Percentiles rank a stretch among this genome's conserved stretches.
These are phyloP conservation scores for Simmondsia chinensis DNA, from an alignment of 148 eudicot genomes.

Conservation along the genomic window DNA sequence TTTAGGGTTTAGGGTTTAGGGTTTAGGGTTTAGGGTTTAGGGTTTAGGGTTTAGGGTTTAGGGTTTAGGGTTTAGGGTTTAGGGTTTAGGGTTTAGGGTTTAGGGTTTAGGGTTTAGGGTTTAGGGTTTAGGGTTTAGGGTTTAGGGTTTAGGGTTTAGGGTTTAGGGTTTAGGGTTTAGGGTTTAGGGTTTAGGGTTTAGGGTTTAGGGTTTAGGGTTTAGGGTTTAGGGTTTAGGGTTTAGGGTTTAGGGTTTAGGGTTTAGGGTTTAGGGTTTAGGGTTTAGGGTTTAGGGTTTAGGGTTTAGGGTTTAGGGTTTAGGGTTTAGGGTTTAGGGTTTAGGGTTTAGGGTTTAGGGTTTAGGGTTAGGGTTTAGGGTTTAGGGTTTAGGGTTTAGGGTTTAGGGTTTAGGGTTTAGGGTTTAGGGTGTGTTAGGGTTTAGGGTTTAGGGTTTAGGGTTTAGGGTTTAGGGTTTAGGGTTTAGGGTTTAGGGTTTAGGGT, in stretches of 20 bases:
- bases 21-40: slow-evolving; percentile 1
- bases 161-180: slow-evolving; percentile 4
- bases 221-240: slow-evolving; percentile 5
- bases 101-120: slow-evolving; percentile 5
- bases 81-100: slow-evolving; percentile 11
- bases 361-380: slow-evolving; percentile 9
- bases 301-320: slow-evolving; percentile 1
- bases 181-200: slow-evolving; percentile 10
- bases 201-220: slow-evolving; percentile 5
- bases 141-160: slow-evolving; percentile 4
- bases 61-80: slow-evolving; percentile 3
- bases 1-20: slow-evolving; percentile 9
- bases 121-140: slow-evolving; percentile 3
- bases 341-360: slow-evolving; percentile 5
- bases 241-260: slow-evolving; percentile 1
- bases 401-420: slow-evolving; percentile 4
- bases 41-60: slow-evolving; percentile 5
- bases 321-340: slow-evolving; percentile 6
- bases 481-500: slow-evolving; percentile 4
- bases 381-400: slow-evolving; percentile 5
- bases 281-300: slow-evolving; percentile 6
- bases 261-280: slow-evolving; percentile 10
- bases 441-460: slow-evolving; percentile 5
- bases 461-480: slow-evolving; percentile 10
- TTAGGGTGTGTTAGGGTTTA: too few relatives aligned